Conservation (phyloP, 192 early-diverging fungal species). For the Backusella psychrophila region DNA sequence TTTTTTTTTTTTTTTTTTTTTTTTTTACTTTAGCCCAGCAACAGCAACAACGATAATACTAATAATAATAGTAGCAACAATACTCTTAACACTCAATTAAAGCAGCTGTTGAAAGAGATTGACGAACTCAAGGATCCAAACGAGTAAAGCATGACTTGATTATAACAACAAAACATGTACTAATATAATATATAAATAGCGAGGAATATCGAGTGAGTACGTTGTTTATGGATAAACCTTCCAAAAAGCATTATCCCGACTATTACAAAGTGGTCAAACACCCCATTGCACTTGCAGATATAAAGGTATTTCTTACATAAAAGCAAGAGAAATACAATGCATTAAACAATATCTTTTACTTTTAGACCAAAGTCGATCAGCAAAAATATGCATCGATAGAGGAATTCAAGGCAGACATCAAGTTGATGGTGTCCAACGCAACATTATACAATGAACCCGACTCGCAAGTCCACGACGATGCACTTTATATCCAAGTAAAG, state of each 20-base stretch:
- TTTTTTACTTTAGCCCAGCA: neutral
- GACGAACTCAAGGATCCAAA: conserved; percentile 19
- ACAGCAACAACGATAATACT: neutral
- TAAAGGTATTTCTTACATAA: conserved; percentile 28
- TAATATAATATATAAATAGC: neutral
- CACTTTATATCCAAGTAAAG: conserved; percentile 41
- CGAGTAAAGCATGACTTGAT: conserved; percentile 7
- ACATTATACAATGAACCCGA: conserved; percentile 47
- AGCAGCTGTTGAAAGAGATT: conserved; percentile 11
- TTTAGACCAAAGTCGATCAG: conserved; percentile 25
- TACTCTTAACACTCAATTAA: neutral
- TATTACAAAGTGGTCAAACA: conserved; percentile 52
- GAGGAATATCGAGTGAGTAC: conserved; percentile 34
- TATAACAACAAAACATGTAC: too few species aligned
- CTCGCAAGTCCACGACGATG: conserved; percentile 48
- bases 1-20: neutral
- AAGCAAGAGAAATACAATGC: neutral
- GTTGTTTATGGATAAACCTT: conserved; percentile 38
- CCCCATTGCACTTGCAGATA: conserved; percentile 57
- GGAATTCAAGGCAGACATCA: conserved; percentile 41
- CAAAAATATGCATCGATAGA: conserved; percentile 25
- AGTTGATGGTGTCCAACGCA: conserved; percentile 48
- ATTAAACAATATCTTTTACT: too few species aligned
- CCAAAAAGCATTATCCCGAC: conserved; percentile 42
- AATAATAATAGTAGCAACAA: too few species aligned